Conservation (phyloP, 306 rosid genomes). For the Medicago truncatula region DNA sequence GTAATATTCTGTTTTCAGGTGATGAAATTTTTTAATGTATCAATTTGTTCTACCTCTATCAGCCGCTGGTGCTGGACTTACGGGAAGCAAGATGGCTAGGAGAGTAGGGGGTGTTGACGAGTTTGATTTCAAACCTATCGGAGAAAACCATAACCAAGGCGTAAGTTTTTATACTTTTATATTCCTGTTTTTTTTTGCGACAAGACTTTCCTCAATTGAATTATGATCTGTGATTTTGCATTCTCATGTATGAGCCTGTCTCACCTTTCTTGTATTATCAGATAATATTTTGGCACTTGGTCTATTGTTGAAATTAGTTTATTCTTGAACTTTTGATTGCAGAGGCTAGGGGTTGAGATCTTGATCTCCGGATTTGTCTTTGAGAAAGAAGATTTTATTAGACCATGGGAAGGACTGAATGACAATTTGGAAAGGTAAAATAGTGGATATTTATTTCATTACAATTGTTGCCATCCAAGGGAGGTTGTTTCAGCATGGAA, state of each 20-base stretch:
- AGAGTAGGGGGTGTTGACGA: conserved; percentile 67
- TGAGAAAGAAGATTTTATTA: conserved; percentile 77
- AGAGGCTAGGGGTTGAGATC: conserved; percentile 91
- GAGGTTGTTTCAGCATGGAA: conserved; percentile 30
- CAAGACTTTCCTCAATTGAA: conserved; percentile 22
- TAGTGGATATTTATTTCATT: conserved; percentile 37
- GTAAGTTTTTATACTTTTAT: conserved; percentile 48
- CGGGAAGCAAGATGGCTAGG: conserved; percentile 75
- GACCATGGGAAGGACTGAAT: conserved; percentile 86
- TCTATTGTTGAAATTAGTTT: conserved; percentile 36
- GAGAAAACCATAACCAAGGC: conserved; percentile 68
- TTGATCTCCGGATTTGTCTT: conserved; percentile 86
- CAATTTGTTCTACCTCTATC: conserved; percentile 36
- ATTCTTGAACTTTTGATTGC: conserved; percentile 40
- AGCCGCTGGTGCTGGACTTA: conserved; percentile 74
- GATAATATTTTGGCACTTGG: conserved; percentile 1
- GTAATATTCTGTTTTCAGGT: conserved; percentile 6
- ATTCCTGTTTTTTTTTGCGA: conserved; percentile 24
- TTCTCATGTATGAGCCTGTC: conserved; percentile 20
- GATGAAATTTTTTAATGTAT: conserved; percentile 12
- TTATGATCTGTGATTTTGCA: conserved; percentile 26
- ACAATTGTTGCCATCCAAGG: conserved; percentile 15
- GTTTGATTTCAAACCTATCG: conserved; percentile 62
- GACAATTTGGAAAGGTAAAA: conserved; percentile 78
- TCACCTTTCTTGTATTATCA: conserved; percentile 31